Conservation (phyloP, 345 rosid species). For the Euphorbia peplus region DNA sequence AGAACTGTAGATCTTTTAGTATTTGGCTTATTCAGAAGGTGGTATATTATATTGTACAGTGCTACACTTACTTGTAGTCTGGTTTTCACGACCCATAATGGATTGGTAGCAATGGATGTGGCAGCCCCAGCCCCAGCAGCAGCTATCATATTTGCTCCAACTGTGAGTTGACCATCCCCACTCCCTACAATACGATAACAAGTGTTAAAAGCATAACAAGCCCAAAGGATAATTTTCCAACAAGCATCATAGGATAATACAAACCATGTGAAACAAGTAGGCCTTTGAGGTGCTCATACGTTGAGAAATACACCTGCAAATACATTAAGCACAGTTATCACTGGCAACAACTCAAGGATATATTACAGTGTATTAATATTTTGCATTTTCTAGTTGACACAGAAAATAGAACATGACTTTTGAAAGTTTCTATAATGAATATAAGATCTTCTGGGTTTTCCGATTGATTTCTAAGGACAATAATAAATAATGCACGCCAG, state of each 20-base stretch:
- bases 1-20: neutral
- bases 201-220: constrained; percentile 9
- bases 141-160: constrained; percentile 79
- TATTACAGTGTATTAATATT: constrained; percentile 10
- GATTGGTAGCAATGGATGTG: constrained; percentile 80
- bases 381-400: neutral
- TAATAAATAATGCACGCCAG: neutral
- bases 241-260: constrained; percentile 29
- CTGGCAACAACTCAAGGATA: constrained; percentile 16
- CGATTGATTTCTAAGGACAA: neutral
- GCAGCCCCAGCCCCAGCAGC: constrained; percentile 98
- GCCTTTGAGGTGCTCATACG: constrained; percentile 69
- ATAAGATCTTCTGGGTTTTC: neutral
- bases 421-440: constrained; percentile 4
- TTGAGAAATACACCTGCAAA: constrained; percentile 82
- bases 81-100: constrained; percentile 99
- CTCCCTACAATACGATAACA: constrained; percentile 39
- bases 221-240: constrained; percentile 5
- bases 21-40: neutral
- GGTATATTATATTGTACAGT: neutral
- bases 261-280: constrained; percentile 66
- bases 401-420: neutral
- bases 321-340: constrained; percentile 29
- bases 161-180: constrained; percentile 41
- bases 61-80: constrained; percentile 74